Evolutionary conservation across 108 stramenopile species (phyloP).

Genomic region (Cyclotella sp.): DNA sequence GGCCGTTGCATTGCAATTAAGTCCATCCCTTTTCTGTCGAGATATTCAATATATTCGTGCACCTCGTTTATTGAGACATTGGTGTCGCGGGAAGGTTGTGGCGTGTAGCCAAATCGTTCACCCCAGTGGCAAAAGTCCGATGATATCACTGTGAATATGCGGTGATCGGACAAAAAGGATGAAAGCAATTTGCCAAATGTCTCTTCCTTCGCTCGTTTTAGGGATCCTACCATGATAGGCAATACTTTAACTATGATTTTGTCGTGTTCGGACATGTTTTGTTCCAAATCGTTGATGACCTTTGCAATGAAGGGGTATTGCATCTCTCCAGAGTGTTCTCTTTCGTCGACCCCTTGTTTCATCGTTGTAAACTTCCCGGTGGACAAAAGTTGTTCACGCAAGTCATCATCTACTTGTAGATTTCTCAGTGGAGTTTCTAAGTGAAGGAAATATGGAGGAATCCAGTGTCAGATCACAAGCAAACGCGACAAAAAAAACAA

Average conservation of each 20-base stretch:
- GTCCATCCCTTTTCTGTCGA: constrained; percentile 83
- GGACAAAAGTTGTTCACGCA: constrained; percentile 65
- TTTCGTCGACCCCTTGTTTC: constrained; percentile 68
- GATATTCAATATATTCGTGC: constrained; percentile 63
- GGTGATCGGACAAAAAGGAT: constrained; percentile 57
- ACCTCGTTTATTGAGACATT: constrained; percentile 36
- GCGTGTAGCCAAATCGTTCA: constrained; percentile 45
- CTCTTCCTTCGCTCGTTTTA: constrained; percentile 53
- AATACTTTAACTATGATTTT: constrained; percentile 54
- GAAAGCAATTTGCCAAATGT: constrained; percentile 65
- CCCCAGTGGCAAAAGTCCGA: constrained; percentile 87
- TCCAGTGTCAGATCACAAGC: background rate
- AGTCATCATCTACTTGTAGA: constrained; percentile 63
- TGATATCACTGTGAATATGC: constrained; percentile 71
- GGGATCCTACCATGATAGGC: constrained; percentile 85
- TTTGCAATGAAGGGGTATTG: constrained; percentile 87
- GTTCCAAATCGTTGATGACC: constrained; percentile 46
- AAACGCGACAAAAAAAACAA: background rate
- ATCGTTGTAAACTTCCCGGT: constrained; percentile 61
- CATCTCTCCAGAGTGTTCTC: constrained; percentile 91
- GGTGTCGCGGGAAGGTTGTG: constrained; percentile 26
- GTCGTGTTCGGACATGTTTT: constrained; percentile 15
- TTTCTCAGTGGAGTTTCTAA: constrained; percentile 80
- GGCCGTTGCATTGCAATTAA: constrained; percentile 76
- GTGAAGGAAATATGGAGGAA: background rate